Percentiles rank a stretch among this genome's conserved stretches.
phyloP scores from a whole-genome alignment of 164 flowering plant species.

The Vitis labrusca region DNA sequence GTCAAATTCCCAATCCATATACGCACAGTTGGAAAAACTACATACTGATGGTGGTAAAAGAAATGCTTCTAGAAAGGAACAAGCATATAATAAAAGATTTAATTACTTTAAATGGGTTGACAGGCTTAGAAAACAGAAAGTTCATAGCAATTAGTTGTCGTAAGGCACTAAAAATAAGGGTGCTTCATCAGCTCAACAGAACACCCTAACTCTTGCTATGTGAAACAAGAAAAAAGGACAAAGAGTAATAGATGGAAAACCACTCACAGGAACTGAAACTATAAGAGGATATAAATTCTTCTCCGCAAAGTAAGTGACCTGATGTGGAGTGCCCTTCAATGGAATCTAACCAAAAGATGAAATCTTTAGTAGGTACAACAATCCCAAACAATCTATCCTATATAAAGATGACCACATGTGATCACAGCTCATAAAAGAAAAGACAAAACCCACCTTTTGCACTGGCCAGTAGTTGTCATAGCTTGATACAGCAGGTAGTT shows the following conservation, averaged over 20 bases:
- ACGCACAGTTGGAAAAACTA: too few relatives aligned
- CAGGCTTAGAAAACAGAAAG: too few relatives aligned
- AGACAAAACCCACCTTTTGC: conserved; percentile 61
- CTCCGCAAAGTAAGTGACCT: conserved; percentile 91
- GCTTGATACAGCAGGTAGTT: conserved; percentile 66
- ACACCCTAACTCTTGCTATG: not conserved
- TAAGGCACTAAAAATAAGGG: too few relatives aligned
- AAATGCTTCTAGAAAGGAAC: too few relatives aligned
- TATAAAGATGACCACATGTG: not conserved
- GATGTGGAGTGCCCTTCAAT: conserved; percentile 95
- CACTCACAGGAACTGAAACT: conserved; percentile 92
- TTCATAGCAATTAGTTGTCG: too few relatives aligned
- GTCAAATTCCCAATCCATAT: too few relatives aligned
- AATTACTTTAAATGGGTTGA: too few relatives aligned
- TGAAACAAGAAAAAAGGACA: not conserved
- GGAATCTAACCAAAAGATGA: conserved; percentile 61
- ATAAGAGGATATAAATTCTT: conserved; percentile 91
- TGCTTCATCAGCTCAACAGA: too few relatives aligned
- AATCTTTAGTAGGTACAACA: not conserved
- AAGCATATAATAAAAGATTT: too few relatives aligned
- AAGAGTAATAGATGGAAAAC: conserved; percentile 1
- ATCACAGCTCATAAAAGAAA: not conserved
- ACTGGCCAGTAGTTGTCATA: conserved; percentile 99
- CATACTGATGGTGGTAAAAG: too few relatives aligned
- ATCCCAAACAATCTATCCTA: not conserved